Evolutionary conservation across 805 yeast species (phyloP).

Genomic region (Yamadazyma tumulicola): DNA sequence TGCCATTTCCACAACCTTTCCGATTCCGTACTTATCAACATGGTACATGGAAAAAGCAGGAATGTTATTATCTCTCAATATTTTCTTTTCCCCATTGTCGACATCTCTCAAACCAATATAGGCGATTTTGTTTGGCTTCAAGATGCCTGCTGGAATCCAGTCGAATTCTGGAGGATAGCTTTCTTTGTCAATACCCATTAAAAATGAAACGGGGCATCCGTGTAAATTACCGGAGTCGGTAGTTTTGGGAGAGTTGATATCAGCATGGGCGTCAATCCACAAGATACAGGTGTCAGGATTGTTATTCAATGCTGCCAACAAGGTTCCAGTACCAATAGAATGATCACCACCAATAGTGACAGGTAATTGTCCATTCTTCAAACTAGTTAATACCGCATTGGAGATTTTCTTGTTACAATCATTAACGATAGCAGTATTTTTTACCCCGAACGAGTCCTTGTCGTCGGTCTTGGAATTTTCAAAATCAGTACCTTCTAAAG

Average conservation of each 20-base stretch:
- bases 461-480: conserved; percentile 43
- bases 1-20: conserved; percentile 89
- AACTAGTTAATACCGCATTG: conserved; percentile 52
- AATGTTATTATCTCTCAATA: conserved; percentile 66
- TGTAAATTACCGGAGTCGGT: conserved; percentile 89
- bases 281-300: conserved; percentile 85
- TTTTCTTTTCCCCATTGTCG: conserved; percentile 78
- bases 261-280: conserved; percentile 99
- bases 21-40: conserved; percentile 90
- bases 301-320: conserved; percentile 73
- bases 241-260: conserved; percentile 82
- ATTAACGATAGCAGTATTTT: conserved; percentile 76
- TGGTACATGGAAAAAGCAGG: conserved; percentile 94
- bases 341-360: conserved; percentile 96
- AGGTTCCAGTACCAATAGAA: conserved; percentile 91
- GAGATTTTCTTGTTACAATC: conserved; percentile 64
- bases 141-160: conserved; percentile 69
- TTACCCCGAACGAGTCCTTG: conserved; percentile 49
- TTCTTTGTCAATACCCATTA: conserved; percentile 73
- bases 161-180: conserved; percentile 67
- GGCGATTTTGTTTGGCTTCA: conserved; percentile 70
- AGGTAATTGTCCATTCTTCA: conserved; percentile 53
- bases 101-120: conserved; percentile 95
- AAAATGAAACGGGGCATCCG: conserved; percentile 93
- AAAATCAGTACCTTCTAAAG: conserved; percentile 49